These are phyloP conservation scores for Suillus weaverae DNA, from an alignment of 768 basidiomycete species.

Conservation along the genomic window DNA sequence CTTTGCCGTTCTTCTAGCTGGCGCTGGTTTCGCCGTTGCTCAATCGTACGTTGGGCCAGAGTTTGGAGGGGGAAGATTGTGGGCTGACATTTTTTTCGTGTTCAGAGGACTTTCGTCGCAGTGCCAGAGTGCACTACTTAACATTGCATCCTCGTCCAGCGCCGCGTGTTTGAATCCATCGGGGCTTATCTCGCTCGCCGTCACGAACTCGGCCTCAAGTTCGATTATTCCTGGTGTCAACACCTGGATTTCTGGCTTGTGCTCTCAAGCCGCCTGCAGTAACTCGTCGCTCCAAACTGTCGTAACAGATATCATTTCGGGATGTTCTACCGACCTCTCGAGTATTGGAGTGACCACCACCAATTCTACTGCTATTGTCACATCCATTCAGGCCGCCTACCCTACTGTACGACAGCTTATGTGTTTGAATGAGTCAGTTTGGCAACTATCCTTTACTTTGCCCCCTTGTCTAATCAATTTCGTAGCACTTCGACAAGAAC, in stretches of 20 bases:
- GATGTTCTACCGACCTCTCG: slow-evolving; percentile 45
- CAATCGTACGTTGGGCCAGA: slow-evolving; percentile 40
- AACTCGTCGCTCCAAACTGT: slow-evolving; percentile 59
- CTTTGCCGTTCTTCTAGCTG: slow-evolving; percentile 28
- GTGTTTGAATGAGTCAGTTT: slow-evolving; percentile 67
- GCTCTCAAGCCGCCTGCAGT: slow-evolving; percentile 51
- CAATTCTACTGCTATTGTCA: slow-evolving; percentile 26
- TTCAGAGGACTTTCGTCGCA: slow-evolving; percentile 41
- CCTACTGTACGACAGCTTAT: slow-evolving; percentile 53
- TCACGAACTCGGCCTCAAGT: slow-evolving; percentile 25
- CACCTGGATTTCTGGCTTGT: slow-evolving; percentile 61
- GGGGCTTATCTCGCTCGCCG: slow-evolving; percentile 29
- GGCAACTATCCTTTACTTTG: not conserved
- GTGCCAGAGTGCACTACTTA: slow-evolving; percentile 50
- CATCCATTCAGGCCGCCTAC: slow-evolving; percentile 52
- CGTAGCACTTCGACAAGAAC: slow-evolving; percentile 37
- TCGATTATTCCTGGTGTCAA: slow-evolving; percentile 47
- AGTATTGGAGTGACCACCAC: slow-evolving; percentile 22
- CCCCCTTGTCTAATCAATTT: not conserved
- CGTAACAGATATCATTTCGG: slow-evolving; percentile 51
- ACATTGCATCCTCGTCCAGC: slow-evolving; percentile 38
- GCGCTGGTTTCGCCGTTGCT: slow-evolving; percentile 40
- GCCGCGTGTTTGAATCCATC: slow-evolving; percentile 43
- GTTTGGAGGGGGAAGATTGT: slow-evolving; percentile 4
- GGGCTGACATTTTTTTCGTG: not conserved